phyloP scores from a whole-genome alignment of 2,329 filamentous ascomycete species.

The Fusarium oxysporum region DNA sequence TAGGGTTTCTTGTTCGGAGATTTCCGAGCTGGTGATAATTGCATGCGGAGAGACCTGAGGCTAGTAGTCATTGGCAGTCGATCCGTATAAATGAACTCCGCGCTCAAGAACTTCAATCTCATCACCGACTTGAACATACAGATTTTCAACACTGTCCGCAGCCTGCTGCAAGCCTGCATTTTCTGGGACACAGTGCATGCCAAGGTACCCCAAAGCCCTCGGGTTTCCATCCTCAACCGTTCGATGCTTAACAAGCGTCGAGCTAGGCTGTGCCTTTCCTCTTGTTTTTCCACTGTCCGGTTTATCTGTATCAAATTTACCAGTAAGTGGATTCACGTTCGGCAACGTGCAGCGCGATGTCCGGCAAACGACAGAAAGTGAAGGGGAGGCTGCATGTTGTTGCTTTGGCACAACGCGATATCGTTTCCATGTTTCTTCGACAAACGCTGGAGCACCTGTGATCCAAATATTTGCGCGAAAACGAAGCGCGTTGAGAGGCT shows the following conservation, averaged over 20 bases:
- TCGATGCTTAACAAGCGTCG: conserved; percentile 38
- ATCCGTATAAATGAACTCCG: conserved; percentile 44
- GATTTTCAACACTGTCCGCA: background rate
- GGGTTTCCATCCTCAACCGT: conserved; percentile 45
- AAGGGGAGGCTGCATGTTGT: background rate
- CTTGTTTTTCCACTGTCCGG: conserved; percentile 17
- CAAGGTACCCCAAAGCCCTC: conserved; percentile 44
- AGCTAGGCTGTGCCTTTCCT: conserved; percentile 45
- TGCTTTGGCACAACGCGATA: conserved; percentile 6
- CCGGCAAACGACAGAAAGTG: conserved; percentile 31
- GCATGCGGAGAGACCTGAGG: background rate
- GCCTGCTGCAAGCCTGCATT: conserved; percentile 29
- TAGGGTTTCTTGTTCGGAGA: background rate
- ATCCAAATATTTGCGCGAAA: conserved; percentile 38
- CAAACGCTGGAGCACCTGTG: conserved; percentile 27
- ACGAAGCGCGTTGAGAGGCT: conserved; percentile 32
- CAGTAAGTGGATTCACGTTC: conserved; percentile 27
- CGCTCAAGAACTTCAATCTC: conserved; percentile 47
- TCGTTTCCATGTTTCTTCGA: conserved; percentile 33
- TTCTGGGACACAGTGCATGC: conserved; percentile 48
- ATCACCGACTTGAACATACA: conserved; percentile 44
- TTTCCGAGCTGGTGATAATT: background rate
- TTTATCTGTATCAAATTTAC: conserved; percentile 11
- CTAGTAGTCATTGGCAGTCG: conserved; percentile 45
- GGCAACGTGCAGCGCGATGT: conserved; percentile 38